Evolutionary conservation across 2,329 filamentous ascomycete species (phyloP).

Genomic region (Paraphoma sp.): DNA sequence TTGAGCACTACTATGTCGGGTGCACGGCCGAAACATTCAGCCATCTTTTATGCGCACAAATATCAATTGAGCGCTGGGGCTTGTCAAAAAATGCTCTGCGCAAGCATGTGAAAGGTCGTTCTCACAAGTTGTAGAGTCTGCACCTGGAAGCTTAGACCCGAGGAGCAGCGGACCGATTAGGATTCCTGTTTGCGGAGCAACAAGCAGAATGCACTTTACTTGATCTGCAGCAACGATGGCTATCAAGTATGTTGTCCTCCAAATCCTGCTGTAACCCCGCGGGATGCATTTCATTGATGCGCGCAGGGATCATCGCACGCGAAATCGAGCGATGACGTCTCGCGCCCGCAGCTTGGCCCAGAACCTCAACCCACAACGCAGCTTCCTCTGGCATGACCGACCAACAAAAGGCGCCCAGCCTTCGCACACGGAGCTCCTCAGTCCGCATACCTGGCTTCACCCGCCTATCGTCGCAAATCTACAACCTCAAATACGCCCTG

Average conservation of each 20-base stretch:
- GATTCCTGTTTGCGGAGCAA: too few relatives aligned
- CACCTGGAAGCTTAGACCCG: too few relatives aligned
- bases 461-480: constrained; percentile 22
- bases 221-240: too few relatives aligned
- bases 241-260: background rate
- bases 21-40: too few relatives aligned
- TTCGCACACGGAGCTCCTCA: background rate
- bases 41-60: too few relatives aligned
- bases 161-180: too few relatives aligned
- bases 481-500: constrained; percentile 25
- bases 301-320: background rate
- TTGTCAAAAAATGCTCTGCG: too few relatives aligned
- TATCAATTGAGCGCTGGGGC: too few relatives aligned
- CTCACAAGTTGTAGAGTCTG: too few relatives aligned
- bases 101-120: too few relatives aligned
- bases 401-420: constrained; percentile 5
- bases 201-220: too few relatives aligned
- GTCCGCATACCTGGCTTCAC: constrained; percentile 26
- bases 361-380: constrained; percentile 13
- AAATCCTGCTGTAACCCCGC: background rate
- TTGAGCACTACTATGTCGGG: too few relatives aligned
- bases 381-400: constrained; percentile 34
- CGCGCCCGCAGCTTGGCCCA: background rate
- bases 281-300: background rate
- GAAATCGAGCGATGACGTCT: background rate